A percentile compares a stretch with the other conserved stretches of the same genome.
These are phyloP conservation scores for Ceratobasidium sp. DNA, from an alignment of 1,284 basidiomycete genomes.

Conservation along the genomic window DNA sequence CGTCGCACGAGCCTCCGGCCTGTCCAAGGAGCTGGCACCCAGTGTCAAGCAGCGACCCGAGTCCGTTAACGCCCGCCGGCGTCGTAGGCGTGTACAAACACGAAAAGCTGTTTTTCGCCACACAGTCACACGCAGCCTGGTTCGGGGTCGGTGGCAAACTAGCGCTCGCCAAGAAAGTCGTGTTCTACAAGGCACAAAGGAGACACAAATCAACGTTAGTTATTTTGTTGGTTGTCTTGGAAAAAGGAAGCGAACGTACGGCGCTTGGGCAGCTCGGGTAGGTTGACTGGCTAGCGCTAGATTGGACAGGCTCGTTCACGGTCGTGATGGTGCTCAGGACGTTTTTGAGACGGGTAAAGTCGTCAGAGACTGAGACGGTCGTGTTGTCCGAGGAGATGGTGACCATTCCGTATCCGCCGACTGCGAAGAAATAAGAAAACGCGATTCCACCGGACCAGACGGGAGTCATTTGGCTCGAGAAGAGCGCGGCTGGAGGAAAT, in stretches of 20 bases:
- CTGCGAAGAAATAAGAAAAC: slow-evolving; percentile 83
- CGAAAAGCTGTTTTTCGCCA: slow-evolving; percentile 68
- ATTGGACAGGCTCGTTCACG: slow-evolving; percentile 72
- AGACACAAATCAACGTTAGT: too few species aligned
- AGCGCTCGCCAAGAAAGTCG: slow-evolving; percentile 70
- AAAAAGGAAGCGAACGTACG: background rate
- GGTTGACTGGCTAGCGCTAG: slow-evolving; percentile 62
- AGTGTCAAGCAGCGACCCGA: slow-evolving; percentile 74
- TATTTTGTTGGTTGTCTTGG: background rate
- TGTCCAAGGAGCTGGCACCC: slow-evolving; percentile 77
- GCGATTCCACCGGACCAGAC: slow-evolving; percentile 91
- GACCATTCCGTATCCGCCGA: slow-evolving; percentile 85
- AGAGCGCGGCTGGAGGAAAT: slow-evolving; percentile 65
- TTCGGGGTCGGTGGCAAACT: slow-evolving; percentile 87
- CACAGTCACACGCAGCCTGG: slow-evolving; percentile 78
- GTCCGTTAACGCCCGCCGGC: slow-evolving; percentile 68
- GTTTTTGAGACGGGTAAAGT: slow-evolving; percentile 73
- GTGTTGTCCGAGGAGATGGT: slow-evolving; percentile 70
- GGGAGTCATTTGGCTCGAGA: slow-evolving; percentile 74
- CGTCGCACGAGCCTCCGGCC: slow-evolving; percentile 68
- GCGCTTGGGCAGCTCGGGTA: slow-evolving; percentile 74
- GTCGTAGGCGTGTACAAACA: slow-evolving; percentile 77
- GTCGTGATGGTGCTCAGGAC: slow-evolving; percentile 69
- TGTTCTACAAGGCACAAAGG: slow-evolving; percentile 39
- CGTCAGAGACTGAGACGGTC: slow-evolving; percentile 70